Evolutionary conservation across 2,329 filamentous ascomycete genomes (phyloP).

Genomic region (Dactylonectria estremocensis): DNA sequence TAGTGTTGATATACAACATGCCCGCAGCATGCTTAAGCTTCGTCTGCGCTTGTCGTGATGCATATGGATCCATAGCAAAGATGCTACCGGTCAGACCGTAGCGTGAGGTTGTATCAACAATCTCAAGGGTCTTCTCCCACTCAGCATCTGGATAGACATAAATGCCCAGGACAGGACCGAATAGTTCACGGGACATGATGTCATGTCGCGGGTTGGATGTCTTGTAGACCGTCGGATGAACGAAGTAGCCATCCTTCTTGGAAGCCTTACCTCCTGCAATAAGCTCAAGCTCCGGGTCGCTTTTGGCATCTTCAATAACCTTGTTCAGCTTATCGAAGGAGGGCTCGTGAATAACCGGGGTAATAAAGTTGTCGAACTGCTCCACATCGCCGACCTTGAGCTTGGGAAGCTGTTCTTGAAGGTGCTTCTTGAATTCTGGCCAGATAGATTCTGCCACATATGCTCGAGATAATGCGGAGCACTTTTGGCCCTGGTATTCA

Average conservation of each 20-base stretch:
- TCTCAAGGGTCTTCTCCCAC: constrained; percentile 39
- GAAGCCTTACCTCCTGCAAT: constrained; percentile 62
- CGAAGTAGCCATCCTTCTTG: constrained; percentile 59
- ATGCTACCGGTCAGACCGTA: constrained; percentile 75
- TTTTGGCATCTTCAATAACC: constrained; percentile 62
- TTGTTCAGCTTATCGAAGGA: constrained; percentile 58
- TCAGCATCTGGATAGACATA: constrained; percentile 63
- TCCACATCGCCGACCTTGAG: constrained; percentile 56
- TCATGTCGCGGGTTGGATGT: constrained; percentile 58
- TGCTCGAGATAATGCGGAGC: constrained; percentile 35
- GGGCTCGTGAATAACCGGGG: constrained; percentile 64
- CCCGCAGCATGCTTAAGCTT: constrained; percentile 76
- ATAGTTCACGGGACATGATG: constrained; percentile 64
- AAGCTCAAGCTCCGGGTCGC: constrained; percentile 59
- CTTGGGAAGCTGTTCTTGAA: constrained; percentile 56
- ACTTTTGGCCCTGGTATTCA: constrained; percentile 42
- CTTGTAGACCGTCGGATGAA: constrained; percentile 64
- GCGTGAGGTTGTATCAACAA: constrained; percentile 37
- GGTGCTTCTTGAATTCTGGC: constrained; percentile 42
- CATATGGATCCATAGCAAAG: constrained; percentile 76
- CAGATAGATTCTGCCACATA: constrained; percentile 47
- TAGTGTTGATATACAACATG: constrained; percentile 78
- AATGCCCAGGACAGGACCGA: constrained; percentile 62
- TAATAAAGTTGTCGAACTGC: constrained; percentile 59
- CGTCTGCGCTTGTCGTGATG: constrained; percentile 75